Conservation (phyloP, 1,139 yeast species). For the Kodamaea plutei region DNA sequence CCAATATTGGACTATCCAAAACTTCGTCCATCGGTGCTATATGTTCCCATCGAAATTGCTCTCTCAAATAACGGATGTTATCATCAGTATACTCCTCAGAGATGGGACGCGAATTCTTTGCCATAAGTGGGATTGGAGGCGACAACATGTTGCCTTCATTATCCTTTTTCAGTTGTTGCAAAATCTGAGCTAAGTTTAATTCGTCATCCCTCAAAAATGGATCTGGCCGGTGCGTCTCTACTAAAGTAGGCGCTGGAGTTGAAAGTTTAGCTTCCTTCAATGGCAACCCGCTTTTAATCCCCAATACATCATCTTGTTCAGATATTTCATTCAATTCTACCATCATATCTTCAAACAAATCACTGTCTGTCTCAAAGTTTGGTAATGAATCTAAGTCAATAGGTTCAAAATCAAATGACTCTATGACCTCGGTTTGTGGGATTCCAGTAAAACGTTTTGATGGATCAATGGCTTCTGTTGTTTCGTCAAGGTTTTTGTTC, state of each 20-base stretch:
- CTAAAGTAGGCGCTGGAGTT: too few species aligned
- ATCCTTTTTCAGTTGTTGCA: slow-evolving; percentile 38
- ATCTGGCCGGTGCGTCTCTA: too few species aligned
- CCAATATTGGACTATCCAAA: neutral
- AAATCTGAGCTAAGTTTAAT: slow-evolving; percentile 39
- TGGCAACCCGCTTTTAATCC: slow-evolving; percentile 1
- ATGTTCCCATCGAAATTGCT: slow-evolving; percentile 27
- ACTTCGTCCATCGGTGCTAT: slow-evolving; percentile 1
- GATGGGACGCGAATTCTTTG: slow-evolving; percentile 7
- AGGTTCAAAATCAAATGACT: neutral
- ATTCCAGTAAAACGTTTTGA: too few species aligned
- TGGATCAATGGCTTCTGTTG: too few species aligned
- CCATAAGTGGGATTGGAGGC: slow-evolving; percentile 1
- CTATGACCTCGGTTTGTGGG: too few species aligned
- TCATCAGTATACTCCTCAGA: slow-evolving; percentile 34
- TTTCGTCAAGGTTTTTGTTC: too few species aligned
- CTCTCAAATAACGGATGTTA: slow-evolving; percentile 29
- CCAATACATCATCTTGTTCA: slow-evolving; percentile 3
- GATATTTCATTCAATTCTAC: slow-evolving; percentile 23
- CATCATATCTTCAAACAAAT: slow-evolving; percentile 34
- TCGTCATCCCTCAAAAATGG: slow-evolving; percentile 44
- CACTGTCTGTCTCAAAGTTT: slow-evolving; percentile 28
- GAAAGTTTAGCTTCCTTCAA: too few species aligned
- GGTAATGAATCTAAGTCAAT: slow-evolving; percentile 21
- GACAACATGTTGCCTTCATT: slow-evolving; percentile 8